Evolutionary conservation across 2,329 filamentous ascomycete genomes (phyloP), one percentile per base, ranked within the genome.

Genomic region (Lachnellula suecica): DNA sequence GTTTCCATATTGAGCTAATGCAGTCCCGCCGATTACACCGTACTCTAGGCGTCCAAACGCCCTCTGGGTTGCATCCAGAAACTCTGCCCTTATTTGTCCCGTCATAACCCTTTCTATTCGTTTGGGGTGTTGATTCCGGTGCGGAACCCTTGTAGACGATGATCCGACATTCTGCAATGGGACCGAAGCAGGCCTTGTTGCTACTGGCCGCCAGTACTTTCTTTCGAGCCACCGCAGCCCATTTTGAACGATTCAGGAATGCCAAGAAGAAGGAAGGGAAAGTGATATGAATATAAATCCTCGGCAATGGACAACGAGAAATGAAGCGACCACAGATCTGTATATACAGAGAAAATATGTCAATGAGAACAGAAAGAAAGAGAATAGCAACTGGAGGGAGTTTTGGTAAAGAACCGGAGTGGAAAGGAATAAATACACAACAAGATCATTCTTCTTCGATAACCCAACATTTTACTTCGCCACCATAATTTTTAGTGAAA

Each of bases 1-100:
- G 17, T 44, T 44, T n/a, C 41, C 41, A 27, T 44, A 44, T 44
- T 44, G 17, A 17, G 41, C 41, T 22, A 44, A 23, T 17, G 41
- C 41, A 23, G 41, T 44, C n/a, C 41, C 41, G 23, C 41, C 41
- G 24, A 44, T 44, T 20, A 44, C 41, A 44, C 41, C 41, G 4
- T 44, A 44, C 15, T 44, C 41, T 27, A 44, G 41, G 41, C 41
- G 41, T 44, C 41, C 41, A 4, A 44, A 44, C 23, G 41, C 41
- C 41, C 4, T 44, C 20, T 44, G 41, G 11, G 41, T 23, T 10
- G 41, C 41, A 44, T 44, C 24, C 41, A 44, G 4, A 4, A 44
- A 44, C 41, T 44, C 41, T n/a, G 41, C 24, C 41, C 41, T 44
- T 19, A 44, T 44, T 44, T 44, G 15, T 23, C 11, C n/a, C 15